Conservation (phyloP, 2,329 filamentous ascomycete species). For the Aspergillus piperis region DNA sequence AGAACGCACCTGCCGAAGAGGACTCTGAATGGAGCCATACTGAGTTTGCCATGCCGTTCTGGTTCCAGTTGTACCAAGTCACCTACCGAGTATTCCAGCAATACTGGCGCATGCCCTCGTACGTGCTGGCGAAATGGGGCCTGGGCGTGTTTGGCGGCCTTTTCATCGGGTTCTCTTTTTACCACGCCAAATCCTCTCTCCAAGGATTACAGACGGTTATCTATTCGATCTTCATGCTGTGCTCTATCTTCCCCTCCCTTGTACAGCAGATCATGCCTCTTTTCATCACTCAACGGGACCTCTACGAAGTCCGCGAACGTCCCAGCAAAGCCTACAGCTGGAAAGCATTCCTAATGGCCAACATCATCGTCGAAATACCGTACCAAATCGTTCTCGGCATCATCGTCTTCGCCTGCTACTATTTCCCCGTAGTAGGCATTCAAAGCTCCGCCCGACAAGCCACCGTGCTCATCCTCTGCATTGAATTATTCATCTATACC, state of each 20-base stretch:
- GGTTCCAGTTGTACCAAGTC: slow-evolving; percentile 64
- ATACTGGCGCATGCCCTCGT: slow-evolving; percentile 83
- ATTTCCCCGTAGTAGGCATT: slow-evolving; percentile 55
- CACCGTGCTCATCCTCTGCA: slow-evolving; percentile 62
- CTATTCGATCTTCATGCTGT: slow-evolving; percentile 79
- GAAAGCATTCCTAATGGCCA: slow-evolving; percentile 67
- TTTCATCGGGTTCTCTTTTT: slow-evolving; percentile 81
- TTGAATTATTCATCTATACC: slow-evolving; percentile 65
- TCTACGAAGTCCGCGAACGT: slow-evolving; percentile 60
- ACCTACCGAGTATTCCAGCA: slow-evolving; percentile 76
- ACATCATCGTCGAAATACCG: slow-evolving; percentile 67
- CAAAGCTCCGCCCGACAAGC: neutral
- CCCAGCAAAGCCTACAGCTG: slow-evolving; percentile 71
- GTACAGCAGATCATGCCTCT: slow-evolving; percentile 51
- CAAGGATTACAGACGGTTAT: slow-evolving; percentile 85
- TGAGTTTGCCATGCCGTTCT: slow-evolving; percentile 76
- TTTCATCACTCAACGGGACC: slow-evolving; percentile 56
- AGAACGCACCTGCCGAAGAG: neutral
- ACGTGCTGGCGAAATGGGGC: slow-evolving; percentile 77
- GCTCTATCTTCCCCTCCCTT: neutral
- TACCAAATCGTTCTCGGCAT: slow-evolving; percentile 49
- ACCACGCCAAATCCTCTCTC: slow-evolving; percentile 67
- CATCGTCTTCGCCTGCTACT: slow-evolving; percentile 62
- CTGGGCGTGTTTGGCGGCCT: slow-evolving; percentile 58
- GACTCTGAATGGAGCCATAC: slow-evolving; percentile 49